Evolutionary conservation across 179 eudicot species (phyloP).

Genomic region (Pouteria campechiana): DNA sequence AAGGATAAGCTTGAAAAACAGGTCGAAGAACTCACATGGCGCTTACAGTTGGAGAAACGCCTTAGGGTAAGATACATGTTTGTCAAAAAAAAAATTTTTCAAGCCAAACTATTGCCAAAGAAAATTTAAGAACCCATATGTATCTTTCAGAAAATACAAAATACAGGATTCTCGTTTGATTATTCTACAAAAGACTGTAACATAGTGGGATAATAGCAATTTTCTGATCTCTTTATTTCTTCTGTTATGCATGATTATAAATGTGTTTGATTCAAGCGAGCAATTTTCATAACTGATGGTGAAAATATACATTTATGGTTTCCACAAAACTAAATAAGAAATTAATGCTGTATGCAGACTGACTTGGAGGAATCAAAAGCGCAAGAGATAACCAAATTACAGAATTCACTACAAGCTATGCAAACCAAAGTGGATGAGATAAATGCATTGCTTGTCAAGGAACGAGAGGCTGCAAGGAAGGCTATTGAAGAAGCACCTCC

Average conservation of each 20-base stretch:
- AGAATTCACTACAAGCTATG: constrained; percentile 51
- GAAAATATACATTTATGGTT: too few relatives aligned
- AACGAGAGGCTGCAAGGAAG: constrained; percentile 56
- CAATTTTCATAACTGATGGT: too few relatives aligned
- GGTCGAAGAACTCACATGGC: constrained; percentile 73
- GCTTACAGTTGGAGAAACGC: constrained; percentile 71
- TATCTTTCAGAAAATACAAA: too few relatives aligned
- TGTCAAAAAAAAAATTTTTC: not conserved
- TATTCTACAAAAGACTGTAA: too few relatives aligned
- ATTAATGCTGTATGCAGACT: constrained; percentile 51
- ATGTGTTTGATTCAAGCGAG: too few relatives aligned
- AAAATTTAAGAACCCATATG: too few relatives aligned
- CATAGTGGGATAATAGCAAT: too few relatives aligned
- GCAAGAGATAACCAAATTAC: constrained; percentile 57
- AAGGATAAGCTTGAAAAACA: constrained; percentile 83
- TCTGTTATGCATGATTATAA: too few relatives aligned
- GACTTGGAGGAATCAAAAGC: constrained; percentile 80
- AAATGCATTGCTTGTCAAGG: constrained; percentile 43
- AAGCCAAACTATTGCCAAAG: too few relatives aligned
- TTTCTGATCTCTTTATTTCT: too few relatives aligned
- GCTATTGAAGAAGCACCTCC: constrained; percentile 53
- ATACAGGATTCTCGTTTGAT: not conserved
- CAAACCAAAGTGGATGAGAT: constrained; percentile 50
- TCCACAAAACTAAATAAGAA: too few relatives aligned
- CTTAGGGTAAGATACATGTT: constrained; percentile 51